Base-by-base conservation (phyloP, 1,284 basidiomycete genomes). In the Trichosporon inkin region DNA sequence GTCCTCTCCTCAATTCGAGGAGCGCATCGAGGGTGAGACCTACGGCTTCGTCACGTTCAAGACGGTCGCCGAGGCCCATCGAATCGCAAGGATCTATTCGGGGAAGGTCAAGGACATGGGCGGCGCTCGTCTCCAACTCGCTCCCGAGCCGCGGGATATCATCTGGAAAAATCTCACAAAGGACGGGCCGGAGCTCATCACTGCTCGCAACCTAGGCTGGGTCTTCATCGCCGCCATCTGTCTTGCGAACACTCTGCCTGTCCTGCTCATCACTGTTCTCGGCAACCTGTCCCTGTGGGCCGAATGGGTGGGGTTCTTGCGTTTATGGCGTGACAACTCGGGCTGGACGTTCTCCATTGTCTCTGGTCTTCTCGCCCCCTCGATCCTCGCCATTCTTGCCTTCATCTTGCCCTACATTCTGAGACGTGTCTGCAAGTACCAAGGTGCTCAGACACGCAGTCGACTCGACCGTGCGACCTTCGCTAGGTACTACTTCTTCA, bases 11-110 rank as follows among this genome's bases (percentile, higher is more conserved):
- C 58, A 65, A 17, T 56, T 63, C 28, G 58, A 56, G 10, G 61
- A 62, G 22, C 65, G 71, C 6, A 57, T 74, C 39, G 68, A 77
- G 74, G 83, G 91, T 1, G 91, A 95, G 78, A 90, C 85, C 72
- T 95, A 93, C 75, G 93, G 91, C 14, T 95, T 95, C 74, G 91
- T 92, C 2, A 92, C 90, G 20, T 89, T 96, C 86, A 92, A 90
- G 55, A 88, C 92, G 0, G 89, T 96, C 10, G 87, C 90, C 0
- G 94, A 92, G 69, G 92, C 93, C 0, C 78, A 79, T 64, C 71
- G 78, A 6, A 79, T 80, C 55, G 77, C 77, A 24, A 65, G 73
- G 8, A 56, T 69, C 10, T 78, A 80, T 59, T 64, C 65, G 6
- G 78, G 78, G 14, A 63, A 59, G 17, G 62, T 69, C 20, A 75